Base-by-base conservation (phyloP, 805 yeast species). In the Cyberlindnera nakhonratchasimensis region DNA sequence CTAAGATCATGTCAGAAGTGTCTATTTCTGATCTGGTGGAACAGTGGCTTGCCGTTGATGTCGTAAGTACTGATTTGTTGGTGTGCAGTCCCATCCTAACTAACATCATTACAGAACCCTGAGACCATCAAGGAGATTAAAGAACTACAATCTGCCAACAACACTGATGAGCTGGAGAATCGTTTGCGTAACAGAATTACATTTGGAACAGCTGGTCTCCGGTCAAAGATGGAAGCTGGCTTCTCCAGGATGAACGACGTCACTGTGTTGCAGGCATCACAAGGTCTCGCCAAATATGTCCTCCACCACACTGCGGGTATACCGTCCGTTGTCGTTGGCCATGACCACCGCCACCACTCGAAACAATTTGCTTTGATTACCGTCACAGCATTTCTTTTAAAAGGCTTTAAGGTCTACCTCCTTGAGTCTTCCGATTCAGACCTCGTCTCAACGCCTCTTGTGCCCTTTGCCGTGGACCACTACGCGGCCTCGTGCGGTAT, bases 181-280 rank as follows among this genome's bases (percentile, higher is more conserved):
- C 69, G 84, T 38, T 67, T 88, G 23, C 56, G 74, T 33, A 52
- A 56, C n/a, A 64, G 96, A 40, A 82, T 90, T 21, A 67, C 79
- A 11, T 91, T 91, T 63, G 98, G 98, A 0, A 91, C 98, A 0
- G 96, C 98, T 3, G 98, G 97, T 0, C 74, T 93, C 36, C 70
- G 99, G 21, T 77, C 95, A 2, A 67, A 72, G 18, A 89, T 93
- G 96, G 90, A 81, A 47, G 88, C 96, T 0, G 98, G 99, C 0
- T 89, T 86, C 58, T 75, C 79, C 39, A 76, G 89, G 52, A 85
- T 93, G 91, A 91, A 93, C 62, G 83, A 82, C 48, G 82, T 91
- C 14, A 88, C 96, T 0, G 84, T 91, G 1, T 57, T 87, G 34
- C 98, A 91, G 65, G 90, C 98, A 0, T 80, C 96, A 0, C 96